Conservation (phyloP, 2,329 filamentous ascomycete species). For the Tolypocladium sp. region DNA sequence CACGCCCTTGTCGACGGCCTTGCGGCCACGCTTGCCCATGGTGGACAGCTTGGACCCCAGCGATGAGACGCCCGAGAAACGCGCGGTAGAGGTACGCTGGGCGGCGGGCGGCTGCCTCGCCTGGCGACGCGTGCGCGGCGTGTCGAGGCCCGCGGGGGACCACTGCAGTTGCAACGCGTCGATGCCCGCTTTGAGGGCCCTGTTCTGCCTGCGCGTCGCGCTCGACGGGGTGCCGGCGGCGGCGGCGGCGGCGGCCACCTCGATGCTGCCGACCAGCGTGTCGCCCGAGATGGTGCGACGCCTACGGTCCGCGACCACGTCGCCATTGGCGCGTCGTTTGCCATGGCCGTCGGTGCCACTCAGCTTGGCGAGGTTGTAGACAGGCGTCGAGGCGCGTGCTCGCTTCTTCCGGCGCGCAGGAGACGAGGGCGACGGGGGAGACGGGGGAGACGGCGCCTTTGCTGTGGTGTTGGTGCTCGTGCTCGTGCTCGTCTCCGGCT, state of each 20-base stretch:
- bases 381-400: slow-evolving; percentile 43
- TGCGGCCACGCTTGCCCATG: slow-evolving; percentile 52
- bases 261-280: slow-evolving; percentile 17
- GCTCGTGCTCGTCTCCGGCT: slow-evolving; percentile 1
- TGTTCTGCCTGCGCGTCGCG: slow-evolving; percentile 5
- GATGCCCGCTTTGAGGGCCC: slow-evolving; percentile 14
- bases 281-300: slow-evolving; percentile 37
- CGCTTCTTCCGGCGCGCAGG: slow-evolving; percentile 42
- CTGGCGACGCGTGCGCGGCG: slow-evolving; percentile 21
- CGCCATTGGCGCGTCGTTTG: slow-evolving; percentile 43
- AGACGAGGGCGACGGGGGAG: slow-evolving; percentile 10
- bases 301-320: slow-evolving; percentile 32
- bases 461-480: neutral
- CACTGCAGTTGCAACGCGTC: slow-evolving; percentile 37
- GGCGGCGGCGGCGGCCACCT: slow-evolving; percentile 10
- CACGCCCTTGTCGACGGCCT: slow-evolving; percentile 39
- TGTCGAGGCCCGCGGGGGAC: slow-evolving; percentile 28
- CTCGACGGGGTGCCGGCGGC: slow-evolving; percentile 6
- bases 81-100: slow-evolving; percentile 36
- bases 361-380: slow-evolving; percentile 59
- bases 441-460: slow-evolving; percentile 2
- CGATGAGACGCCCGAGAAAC: slow-evolving; percentile 22
- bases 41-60: slow-evolving; percentile 39
- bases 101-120: slow-evolving; percentile 18
- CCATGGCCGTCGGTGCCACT: slow-evolving; percentile 53